Evolutionary conservation across 2,329 filamentous ascomycete genomes (phyloP).

Genomic region (Chaetomium sp.): DNA sequence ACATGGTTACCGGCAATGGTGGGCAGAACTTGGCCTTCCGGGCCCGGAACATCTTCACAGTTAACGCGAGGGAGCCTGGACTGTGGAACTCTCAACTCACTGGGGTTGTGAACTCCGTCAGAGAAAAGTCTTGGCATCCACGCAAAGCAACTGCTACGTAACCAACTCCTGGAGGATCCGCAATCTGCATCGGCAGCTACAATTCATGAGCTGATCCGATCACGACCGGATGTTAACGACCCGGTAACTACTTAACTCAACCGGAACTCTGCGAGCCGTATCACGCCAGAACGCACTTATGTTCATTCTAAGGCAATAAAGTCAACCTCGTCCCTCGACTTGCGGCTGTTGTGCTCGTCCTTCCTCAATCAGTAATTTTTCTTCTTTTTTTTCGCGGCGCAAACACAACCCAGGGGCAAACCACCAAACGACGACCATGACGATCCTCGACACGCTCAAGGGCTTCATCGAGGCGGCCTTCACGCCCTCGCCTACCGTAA

Average conservation of each 20-base stretch:
- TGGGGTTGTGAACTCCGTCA: no score
- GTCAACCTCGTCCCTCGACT: not conserved
- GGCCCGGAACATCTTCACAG: no score
- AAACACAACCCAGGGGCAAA: not conserved
- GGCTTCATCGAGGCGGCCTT: slow-evolving; percentile 46
- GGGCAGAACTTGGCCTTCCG: no score
- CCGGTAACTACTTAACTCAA: slow-evolving; percentile 8
- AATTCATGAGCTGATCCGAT: slow-evolving; percentile 15
- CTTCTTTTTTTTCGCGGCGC: not conserved
- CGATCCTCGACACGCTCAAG: slow-evolving; percentile 17
- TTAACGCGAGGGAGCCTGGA: no score
- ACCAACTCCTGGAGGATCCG: not conserved
- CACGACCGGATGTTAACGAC: slow-evolving; percentile 18
- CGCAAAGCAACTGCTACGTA: not conserved
- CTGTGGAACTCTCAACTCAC: no score
- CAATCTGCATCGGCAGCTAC: slow-evolving; percentile 3
- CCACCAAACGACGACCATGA: slow-evolving; percentile 4
- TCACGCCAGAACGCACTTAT: not conserved
- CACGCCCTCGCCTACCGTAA: slow-evolving; percentile 52
- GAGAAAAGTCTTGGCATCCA: no score
- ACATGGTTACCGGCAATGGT: no score
- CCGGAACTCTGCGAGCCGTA: slow-evolving; percentile 9
- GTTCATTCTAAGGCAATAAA: slow-evolving; percentile 1
- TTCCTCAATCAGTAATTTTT: not conserved
- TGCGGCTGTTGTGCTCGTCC: no score